Conservation (phyloP, 768 basidiomycete genomes). For the Crassisporium funariophilum region DNA sequence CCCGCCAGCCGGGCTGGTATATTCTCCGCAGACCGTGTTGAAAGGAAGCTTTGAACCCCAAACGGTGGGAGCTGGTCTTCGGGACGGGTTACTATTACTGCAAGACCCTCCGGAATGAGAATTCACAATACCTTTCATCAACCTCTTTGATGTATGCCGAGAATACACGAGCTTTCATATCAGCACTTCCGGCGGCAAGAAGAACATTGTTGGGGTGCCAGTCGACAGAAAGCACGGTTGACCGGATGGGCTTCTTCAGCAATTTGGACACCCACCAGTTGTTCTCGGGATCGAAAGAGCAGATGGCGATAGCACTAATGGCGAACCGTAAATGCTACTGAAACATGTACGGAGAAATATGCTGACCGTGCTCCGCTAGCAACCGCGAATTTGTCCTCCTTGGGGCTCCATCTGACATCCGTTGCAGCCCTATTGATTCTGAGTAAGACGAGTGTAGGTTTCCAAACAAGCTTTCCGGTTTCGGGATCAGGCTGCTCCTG, state of each 20-base stretch:
- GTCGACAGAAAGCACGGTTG: constrained; percentile 91
- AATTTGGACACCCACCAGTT: constrained; percentile 99
- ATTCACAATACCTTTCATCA: constrained; percentile 71
- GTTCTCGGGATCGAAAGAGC: constrained; percentile 96
- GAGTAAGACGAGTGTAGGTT: constrained; percentile 94
- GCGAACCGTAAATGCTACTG: not conserved
- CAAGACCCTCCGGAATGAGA: not conserved
- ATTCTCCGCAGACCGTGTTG: constrained; percentile 97
- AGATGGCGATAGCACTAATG: constrained; percentile 86
- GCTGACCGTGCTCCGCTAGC: constrained; percentile 89
- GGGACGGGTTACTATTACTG: constrained; percentile 12
- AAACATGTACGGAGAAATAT: constrained; percentile 1
- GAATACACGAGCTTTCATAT: constrained; percentile 97
- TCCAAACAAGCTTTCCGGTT: constrained; percentile 80
- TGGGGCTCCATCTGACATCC: constrained; percentile 93
- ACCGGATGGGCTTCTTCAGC: constrained; percentile 96
- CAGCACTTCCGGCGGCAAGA: constrained; percentile 94
- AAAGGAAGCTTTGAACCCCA: constrained; percentile 99
- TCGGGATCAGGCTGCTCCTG: constrained; percentile 73
- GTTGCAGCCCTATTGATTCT: constrained; percentile 97
- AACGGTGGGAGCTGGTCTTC: constrained; percentile 81
- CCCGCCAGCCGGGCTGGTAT: constrained; percentile 83
- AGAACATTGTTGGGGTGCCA: constrained; percentile 99
- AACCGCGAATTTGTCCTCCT: constrained; percentile 98
- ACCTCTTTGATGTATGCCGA: constrained; percentile 99